Evolutionary conservation across 257 asterid genomes (phyloP).

Genomic region (Galeopsis tetrahit): DNA sequence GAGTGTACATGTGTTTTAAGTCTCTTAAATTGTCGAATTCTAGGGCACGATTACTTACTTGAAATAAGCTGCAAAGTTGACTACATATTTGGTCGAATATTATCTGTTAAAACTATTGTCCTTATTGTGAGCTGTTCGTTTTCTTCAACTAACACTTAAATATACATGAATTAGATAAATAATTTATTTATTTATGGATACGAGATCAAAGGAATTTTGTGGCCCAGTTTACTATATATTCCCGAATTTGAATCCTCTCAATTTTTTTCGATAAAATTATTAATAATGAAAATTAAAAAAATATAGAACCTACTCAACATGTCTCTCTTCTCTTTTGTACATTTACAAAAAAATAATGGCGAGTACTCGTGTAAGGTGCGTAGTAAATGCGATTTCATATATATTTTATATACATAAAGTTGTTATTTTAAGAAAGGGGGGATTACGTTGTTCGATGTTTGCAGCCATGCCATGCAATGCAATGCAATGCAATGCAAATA

Average conservation of each 20-base stretch:
- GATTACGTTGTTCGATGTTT: constrained; percentile 34
- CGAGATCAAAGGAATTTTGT: constrained; percentile 38
- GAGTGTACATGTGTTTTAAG: not conserved
- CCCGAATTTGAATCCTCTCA: no score
- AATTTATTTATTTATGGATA: constrained; percentile 31
- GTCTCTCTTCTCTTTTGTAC: no score
- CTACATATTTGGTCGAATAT: constrained; percentile 22
- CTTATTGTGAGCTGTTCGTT: constrained; percentile 47
- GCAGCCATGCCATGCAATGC: constrained; percentile 51
- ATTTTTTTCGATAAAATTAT: no score
- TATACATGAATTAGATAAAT: not conserved
- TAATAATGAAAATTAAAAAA: no score
- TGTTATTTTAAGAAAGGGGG: not conserved
- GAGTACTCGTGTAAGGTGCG: constrained; percentile 15
- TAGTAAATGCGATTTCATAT: constrained; percentile 19
- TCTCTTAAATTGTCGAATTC: constrained; percentile 7
- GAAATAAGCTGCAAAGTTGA: constrained; percentile 43
- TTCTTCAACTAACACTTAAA: constrained; percentile 49
- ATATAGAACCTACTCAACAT: no score
- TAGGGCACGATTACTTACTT: constrained; percentile 25
- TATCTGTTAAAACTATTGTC: constrained; percentile 30
- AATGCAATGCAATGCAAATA: constrained; percentile 31
- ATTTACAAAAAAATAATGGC: not conserved
- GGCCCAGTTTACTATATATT: constrained; percentile 35
- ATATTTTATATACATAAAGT: constrained; percentile 8